phyloP scores from a whole-genome alignment of 768 basidiomycete genomes.

The Pholiota conissans region DNA sequence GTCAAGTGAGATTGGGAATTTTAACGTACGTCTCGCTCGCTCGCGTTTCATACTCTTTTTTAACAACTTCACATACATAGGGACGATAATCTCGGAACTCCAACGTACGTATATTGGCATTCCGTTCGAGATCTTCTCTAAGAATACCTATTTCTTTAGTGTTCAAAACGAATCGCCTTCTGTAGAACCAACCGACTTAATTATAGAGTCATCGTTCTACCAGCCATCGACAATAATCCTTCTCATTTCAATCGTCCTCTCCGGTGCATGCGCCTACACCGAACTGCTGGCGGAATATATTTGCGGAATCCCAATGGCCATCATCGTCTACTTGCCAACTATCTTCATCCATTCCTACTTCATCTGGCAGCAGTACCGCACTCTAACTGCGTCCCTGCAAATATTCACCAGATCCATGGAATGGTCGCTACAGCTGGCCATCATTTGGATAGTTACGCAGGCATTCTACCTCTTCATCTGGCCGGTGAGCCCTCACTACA shows the following conservation, averaged over 20 bases:
- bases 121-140: not conserved
- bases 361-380: not conserved
- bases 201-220: not conserved
- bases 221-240: not conserved
- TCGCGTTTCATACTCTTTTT: not conserved
- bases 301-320: not conserved
- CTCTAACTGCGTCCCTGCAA: not conserved
- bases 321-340: not conserved
- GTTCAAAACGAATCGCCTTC: not conserved
- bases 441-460: not conserved
- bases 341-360: not conserved
- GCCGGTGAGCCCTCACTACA: not conserved
- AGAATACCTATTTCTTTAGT: not conserved
- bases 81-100: not conserved
- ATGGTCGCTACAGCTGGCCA: not conserved
- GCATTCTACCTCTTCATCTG: not conserved
- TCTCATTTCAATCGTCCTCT: not conserved
- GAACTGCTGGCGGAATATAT: not conserved
- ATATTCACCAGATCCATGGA: not conserved
- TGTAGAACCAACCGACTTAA: not conserved
- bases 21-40: not conserved
- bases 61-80: not conserved
- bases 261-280: not conserved
- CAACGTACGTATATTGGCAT: not conserved
- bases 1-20: not conserved